Conservation (phyloP, 73 alveolate species). For the Paramecium sonneborni region DNA sequence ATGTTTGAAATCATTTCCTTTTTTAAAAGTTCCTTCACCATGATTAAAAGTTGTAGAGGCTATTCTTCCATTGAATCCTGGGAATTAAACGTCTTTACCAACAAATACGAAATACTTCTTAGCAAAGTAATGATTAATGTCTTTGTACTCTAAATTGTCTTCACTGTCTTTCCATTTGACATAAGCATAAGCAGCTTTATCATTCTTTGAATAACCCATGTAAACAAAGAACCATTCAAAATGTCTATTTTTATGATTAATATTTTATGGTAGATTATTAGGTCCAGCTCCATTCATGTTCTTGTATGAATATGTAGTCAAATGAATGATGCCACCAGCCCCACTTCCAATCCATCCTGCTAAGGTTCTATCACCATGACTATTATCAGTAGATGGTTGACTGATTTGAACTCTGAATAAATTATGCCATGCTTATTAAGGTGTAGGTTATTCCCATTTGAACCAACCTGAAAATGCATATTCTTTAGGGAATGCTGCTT, state of each 20-base stretch:
- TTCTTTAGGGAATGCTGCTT: constrained; percentile 40
- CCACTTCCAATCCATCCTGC: constrained; percentile 38
- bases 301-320: constrained; percentile 53
- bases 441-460: constrained; percentile 37
- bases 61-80: constrained; percentile 40
- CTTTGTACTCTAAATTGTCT: background rate
- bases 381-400: constrained; percentile 34
- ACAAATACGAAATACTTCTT: background rate
- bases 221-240: constrained; percentile 38
- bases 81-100: constrained; percentile 42
- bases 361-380: constrained; percentile 43
- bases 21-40: constrained; percentile 33
- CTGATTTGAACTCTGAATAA: constrained; percentile 30
- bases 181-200: background rate
- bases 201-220: constrained; percentile 38
- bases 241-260: constrained; percentile 50
- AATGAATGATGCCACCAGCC: constrained; percentile 39
- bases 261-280: background rate
- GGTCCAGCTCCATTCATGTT: constrained; percentile 54
- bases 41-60: background rate
- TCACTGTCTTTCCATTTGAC: constrained; percentile 17
- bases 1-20: constrained; percentile 24
- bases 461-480: constrained; percentile 46
- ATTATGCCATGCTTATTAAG: constrained; percentile 39
- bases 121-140: constrained; percentile 31